A percentile compares a stretch with the other conserved stretches of the same genome.
Evolutionary conservation across 2,329 filamentous ascomycete genomes (phyloP).

Genomic region (Tolypocladium amazonense): DNA sequence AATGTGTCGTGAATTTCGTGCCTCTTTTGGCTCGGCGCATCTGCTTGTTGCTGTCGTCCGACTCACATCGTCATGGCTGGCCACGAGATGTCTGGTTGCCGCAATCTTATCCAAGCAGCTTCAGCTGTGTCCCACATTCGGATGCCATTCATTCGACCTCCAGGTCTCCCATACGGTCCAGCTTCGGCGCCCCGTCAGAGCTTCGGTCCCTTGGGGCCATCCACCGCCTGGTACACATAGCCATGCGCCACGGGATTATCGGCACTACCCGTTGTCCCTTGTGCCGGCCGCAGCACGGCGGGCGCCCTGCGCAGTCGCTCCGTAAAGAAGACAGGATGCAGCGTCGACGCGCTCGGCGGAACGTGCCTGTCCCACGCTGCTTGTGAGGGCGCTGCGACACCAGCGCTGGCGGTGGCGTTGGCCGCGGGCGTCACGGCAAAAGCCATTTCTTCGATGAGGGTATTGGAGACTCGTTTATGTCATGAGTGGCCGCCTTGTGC

Average conservation of each 20-base stretch:
- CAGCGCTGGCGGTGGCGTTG: neutral
- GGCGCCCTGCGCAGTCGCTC: slow-evolving; percentile 47
- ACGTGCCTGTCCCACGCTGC: slow-evolving; percentile 14
- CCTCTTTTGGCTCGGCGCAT: neutral
- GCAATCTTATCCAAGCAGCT: neutral
- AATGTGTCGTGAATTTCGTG: neutral
- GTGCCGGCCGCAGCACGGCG: slow-evolving; percentile 16
- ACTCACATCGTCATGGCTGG: neutral
- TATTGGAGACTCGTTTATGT: neutral
- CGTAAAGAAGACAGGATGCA: slow-evolving; percentile 72
- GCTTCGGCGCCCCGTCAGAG: slow-evolving; percentile 18
- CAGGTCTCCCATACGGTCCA: slow-evolving; percentile 2
- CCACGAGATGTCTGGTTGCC: neutral
- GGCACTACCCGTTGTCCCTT: neutral
- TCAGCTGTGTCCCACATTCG: neutral
- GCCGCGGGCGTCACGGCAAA: neutral
- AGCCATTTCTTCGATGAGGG: neutral
- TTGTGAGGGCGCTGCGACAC: slow-evolving; percentile 6
- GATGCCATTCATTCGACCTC: neutral
- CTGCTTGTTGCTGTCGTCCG: neutral
- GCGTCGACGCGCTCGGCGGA: slow-evolving; percentile 43
- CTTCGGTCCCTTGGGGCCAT: slow-evolving; percentile 19
- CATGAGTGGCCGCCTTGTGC: neutral
- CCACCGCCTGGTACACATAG: slow-evolving; percentile 44
- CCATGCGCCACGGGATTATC: slow-evolving; percentile 46